These are phyloP conservation scores for Harringtonia aguacate DNA, from an alignment of 2,329 filamentous ascomycete species.

Conservation along the genomic window DNA sequence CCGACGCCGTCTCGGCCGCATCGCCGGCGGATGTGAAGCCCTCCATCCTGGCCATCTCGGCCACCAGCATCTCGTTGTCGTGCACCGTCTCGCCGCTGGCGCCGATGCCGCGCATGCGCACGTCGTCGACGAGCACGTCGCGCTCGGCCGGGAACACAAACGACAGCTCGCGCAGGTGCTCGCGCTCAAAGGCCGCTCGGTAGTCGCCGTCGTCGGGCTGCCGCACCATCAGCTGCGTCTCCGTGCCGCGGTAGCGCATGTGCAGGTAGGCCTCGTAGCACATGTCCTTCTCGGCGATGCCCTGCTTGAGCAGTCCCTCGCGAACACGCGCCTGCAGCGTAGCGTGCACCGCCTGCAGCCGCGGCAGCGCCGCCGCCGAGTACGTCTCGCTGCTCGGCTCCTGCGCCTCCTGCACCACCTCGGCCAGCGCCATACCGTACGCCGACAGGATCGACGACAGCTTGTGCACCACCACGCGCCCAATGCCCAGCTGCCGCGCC, in stretches of 20 bases:
- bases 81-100: conserved; percentile 85
- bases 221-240: conserved; percentile 82
- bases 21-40: conserved; percentile 26
- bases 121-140: conserved; percentile 84
- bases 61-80: conserved; percentile 69
- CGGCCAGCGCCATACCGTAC: conserved; percentile 86
- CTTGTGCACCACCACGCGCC: conserved; percentile 73
- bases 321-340: conserved; percentile 69
- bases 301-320: conserved; percentile 60
- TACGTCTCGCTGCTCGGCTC: no score
- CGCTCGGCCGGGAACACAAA: conserved; percentile 76
- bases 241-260: conserved; percentile 83
- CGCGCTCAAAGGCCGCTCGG: conserved; percentile 71
- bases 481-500: conserved; percentile 72
- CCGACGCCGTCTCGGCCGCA: conserved; percentile 53
- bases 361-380: no score
- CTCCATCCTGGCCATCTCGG: conserved; percentile 53
- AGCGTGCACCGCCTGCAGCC: conserved; percentile 44
- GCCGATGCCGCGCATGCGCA: conserved; percentile 77
- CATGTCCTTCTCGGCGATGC: conserved; percentile 64
- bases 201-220: conserved; percentile 78
- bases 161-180: conserved; percentile 87
- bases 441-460: conserved; percentile 86
- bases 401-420: conserved; percentile 86
- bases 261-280: conserved; percentile 89